Base-by-base conservation (phyloP, 140 eudicot species). In the Ambrosia hybrid region DNA sequence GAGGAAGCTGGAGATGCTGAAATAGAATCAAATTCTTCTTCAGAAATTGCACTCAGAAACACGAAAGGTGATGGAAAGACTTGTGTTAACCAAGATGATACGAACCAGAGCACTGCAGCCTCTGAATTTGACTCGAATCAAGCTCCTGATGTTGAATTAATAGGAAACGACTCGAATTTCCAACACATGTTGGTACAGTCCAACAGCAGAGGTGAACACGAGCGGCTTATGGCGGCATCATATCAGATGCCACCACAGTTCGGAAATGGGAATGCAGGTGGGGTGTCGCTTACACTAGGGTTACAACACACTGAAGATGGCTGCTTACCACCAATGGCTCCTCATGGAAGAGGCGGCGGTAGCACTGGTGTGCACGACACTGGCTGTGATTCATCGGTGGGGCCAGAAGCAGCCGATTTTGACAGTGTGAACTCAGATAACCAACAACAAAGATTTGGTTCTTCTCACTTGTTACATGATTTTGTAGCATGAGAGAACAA, bases 1-100 rank as follows among this genome's bases (percentile, higher is more conserved):
- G 97, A 92, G 74, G 98, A 92, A 75, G 83, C 78, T 7, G 95
- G 89, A 58, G 97, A 87, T 36, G 86, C 78, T 46, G 96, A 90
- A 59, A 71, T 87, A 74, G 95, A 90, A 73, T 80, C 89, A 15
- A 83, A 79, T 63, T 85, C 95, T 61, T 81, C 91, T 72, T 74
- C 92, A 11, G 92, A 87, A 67, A 39, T 68, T 0, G 73, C 82
- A 51, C 81, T 83, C 39, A 84, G 77, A 71, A 55, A 67, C 61
- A 58, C 68, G 41, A 69, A 76, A 59, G 72, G 66, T 11, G 81
- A 77, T 51, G 39, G 65, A 62, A 82, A 70, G 72, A 73, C 83
- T 57, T 85, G 77, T 4, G 82, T 68, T 55, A 88, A 83, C 14
- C 79, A 80, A 79, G 94, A 85, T 46, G 87, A 88, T 45, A 30